Evolutionary conservation across 169 alveolate genomes (phyloP), one percentile per base, ranked within the genome.

Genomic region (Toxoplasma gondii): DNA sequence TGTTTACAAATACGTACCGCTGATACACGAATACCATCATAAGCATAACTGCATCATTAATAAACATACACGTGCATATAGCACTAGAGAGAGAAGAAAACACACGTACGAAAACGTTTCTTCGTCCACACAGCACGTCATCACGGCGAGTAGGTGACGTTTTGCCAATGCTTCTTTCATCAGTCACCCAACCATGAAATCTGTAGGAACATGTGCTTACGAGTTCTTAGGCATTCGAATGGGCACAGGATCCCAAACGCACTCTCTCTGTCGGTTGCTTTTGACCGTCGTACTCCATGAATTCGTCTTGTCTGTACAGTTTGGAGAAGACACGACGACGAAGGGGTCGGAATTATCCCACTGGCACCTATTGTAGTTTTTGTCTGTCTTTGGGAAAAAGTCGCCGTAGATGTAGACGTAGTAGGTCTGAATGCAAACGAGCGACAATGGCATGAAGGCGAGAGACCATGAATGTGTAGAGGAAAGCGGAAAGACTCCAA

Each of bases 261-360:
- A 88, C 64, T 92, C 94, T n/a, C 94, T 64, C 83, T 92, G 94
- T 43, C 88, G 94, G 44, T 92, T 67, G 78, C 80, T 92, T 54
- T 83, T 78, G 27, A 83, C 92, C 34, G 94, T 83, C n/a, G 94
- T 83, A 34, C 74, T 83, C 94, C 91, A 82, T 7, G 92, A 41
- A 31, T 86, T 53, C 41, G 70, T 38, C 92, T 82, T 45, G 9
- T 41, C 53, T 49, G 53, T 34, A 39, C 38, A 19, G 44, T 83
- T 54, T 54, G 49, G 81, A 16, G 92, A 82, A 12, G 78, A 22
- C 74, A 92, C 58, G 53, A 43, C 53, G 70, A 92, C 92, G 78
- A 83, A 92, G 43, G 94, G 94, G 94, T 92, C 94, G 45, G 92
- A 92, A 84, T 91, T 87, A 49, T 91, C 88, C 94, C 94, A 91